Percentiles rank a stretch among this genome's conserved stretches.
Conservation (phyloP, 148 eudicot species). For the Salicornia ramosissima region DNA sequence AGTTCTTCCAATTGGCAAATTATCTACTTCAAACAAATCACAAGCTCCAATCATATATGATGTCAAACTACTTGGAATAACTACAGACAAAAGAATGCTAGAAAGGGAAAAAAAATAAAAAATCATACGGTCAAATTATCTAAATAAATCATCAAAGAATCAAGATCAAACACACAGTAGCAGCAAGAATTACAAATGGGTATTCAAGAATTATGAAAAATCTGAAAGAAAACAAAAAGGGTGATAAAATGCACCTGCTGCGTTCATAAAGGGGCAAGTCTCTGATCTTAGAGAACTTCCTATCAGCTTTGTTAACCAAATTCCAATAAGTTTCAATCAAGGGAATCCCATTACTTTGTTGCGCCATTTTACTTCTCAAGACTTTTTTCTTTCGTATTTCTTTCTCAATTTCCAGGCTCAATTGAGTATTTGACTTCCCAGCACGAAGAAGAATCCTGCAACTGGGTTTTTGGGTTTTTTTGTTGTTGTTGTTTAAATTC, state of each 20-base stretch:
- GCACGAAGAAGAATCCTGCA: background rate
- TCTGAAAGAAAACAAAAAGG: background rate
- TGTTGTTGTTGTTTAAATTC: too few species aligned
- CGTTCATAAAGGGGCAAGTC: slow-evolving; percentile 81
- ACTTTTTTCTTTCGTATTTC: background rate
- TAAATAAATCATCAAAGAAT: background rate
- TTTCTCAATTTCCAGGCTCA: background rate
- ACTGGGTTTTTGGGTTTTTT: background rate
- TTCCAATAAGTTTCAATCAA: slow-evolving; percentile 70
- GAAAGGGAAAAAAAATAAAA: background rate
- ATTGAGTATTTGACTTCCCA: background rate
- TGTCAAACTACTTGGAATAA: too few species aligned
- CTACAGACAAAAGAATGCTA: background rate
- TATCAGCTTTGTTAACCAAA: slow-evolving; percentile 79
- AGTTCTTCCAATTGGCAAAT: background rate
- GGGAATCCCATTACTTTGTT: slow-evolving; percentile 45
- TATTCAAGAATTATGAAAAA: background rate
- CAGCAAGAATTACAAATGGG: background rate
- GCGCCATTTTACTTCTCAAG: slow-evolving; percentile 31
- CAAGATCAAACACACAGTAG: background rate
- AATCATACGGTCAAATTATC: background rate
- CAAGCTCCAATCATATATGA: background rate
- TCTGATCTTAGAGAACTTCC: slow-evolving; percentile 77
- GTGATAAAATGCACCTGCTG: slow-evolving; percentile 40
- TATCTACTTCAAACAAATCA: background rate